Base-by-base conservation (phyloP, 2,329 filamentous ascomycete species). In the Parafenestella ontariensis region DNA sequence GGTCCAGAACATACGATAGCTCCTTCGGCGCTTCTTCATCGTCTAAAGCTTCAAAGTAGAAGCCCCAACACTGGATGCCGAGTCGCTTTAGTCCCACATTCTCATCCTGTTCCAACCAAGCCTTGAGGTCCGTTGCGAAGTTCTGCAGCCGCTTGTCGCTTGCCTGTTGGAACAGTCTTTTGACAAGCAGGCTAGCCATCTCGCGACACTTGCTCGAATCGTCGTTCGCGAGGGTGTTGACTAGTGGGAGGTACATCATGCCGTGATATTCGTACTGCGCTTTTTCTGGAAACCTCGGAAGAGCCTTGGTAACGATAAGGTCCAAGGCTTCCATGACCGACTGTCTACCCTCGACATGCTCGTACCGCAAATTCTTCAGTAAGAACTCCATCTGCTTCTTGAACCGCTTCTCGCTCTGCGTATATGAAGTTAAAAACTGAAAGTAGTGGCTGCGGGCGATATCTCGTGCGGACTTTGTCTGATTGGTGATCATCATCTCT, bases 291-390 rank as follows among this genome's bases (percentile, higher is more conserved):
- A 93, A 68, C 7, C 61, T 54, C 15, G 66, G 61, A n/a, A 69
- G 26, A 1, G 65, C 88, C 77, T 97, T 98, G 59, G 86, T 87
- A 20, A 98, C 81, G n/a, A 99, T 81, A 39, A 93, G 82, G 70
- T 96, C 89, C 41, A 97, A 83, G 3, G 94, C 87, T 76, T 99
- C 95, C 86, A 99, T 91, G 24, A 97, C 91, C 0, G 93, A 97
- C 56, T 96, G 83, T 33, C 96, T 86, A 24, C 95, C 95, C 56
- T 95, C 90, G 64, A 92, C 88, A 66, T 96, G 87, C 39, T 94
- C 87, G 73, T 97, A 99, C 55, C 94, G 89, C 61, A 99, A 81
- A 69, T 99, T 99, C 66, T 91, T 90, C 45, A 96, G 85, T 44
- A 99, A 82, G 72, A 98, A 99, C 51, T 84, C 87, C 46, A 97